Conservation (phyloP, 2,329 filamentous ascomycete species). For the Colletotrichum orchidophilum region DNA sequence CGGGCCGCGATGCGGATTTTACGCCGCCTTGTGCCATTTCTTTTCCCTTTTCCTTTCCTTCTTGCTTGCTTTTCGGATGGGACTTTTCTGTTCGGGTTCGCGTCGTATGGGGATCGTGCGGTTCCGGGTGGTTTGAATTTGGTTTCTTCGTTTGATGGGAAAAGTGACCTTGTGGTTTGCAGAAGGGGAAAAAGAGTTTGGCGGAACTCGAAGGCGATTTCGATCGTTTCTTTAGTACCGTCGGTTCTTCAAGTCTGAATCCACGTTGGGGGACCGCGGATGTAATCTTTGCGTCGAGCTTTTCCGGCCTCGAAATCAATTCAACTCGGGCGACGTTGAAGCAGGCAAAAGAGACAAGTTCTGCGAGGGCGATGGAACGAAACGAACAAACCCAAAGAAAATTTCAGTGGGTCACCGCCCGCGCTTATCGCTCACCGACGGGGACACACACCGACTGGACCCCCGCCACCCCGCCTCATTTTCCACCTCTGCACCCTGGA, state of each 20-base stretch:
- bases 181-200: no score
- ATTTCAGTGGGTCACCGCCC: not conserved
- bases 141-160: no score
- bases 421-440: slow-evolving; percentile 8
- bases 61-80: no score
- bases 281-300: not conserved
- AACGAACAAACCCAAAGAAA: not conserved
- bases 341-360: not conserved
- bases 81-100: not conserved
- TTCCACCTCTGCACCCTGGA: not conserved
- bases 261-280: no score
- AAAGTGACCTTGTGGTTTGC: no score
- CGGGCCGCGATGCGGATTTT: slow-evolving; percentile 56
- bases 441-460: slow-evolving; percentile 28
- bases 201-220: no score
- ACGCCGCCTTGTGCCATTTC: slow-evolving; percentile 65
- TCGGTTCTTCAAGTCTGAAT: no score
- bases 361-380: not conserved
- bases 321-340: not conserved
- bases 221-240: no score
- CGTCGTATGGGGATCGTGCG: no score
- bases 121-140: no score
- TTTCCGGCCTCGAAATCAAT: not conserved
- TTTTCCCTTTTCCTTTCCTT: not conserved
- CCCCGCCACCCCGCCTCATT: slow-evolving; percentile 36